Conservation (phyloP, 2,329 filamentous ascomycete species). For the Colletotrichum sp. region DNA sequence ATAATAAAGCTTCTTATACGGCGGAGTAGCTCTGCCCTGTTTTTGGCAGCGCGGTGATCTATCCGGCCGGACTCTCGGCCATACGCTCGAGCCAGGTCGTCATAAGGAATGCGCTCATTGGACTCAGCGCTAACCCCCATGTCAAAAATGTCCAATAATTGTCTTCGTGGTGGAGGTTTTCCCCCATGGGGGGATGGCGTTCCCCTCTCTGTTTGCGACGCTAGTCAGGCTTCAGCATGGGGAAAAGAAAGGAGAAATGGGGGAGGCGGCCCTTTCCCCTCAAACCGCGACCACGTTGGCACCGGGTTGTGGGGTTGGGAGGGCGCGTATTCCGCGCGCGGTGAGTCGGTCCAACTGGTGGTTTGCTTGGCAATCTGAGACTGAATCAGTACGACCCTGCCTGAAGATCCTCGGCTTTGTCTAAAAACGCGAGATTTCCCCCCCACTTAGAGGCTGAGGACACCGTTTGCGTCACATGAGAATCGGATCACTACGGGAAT, state of each 20-base stretch:
- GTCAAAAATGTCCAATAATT: not conserved
- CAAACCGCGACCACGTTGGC: not conserved
- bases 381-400: not conserved
- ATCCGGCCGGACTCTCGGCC: not conserved
- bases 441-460: slow-evolving; percentile 8
- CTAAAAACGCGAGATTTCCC: not conserved
- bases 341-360: not conserved
- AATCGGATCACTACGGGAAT: not conserved
- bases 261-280: not conserved
- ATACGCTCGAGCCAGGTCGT: not conserved
- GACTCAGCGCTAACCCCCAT: not conserved
- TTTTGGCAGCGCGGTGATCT: not conserved
- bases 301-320: not conserved
- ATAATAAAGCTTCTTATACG: slow-evolving; percentile 2
- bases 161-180: not conserved
- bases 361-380: not conserved
- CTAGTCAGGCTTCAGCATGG: not conserved
- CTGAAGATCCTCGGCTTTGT: not conserved
- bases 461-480: not conserved
- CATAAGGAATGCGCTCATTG: not conserved
- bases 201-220: not conserved
- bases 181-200: not conserved
- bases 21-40: not conserved
- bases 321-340: not conserved
- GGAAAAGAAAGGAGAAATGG: not conserved